These are phyloP conservation scores for Westerdykella ornata DNA, from an alignment of 2,329 filamentous ascomycete species.

Conservation along the genomic window DNA sequence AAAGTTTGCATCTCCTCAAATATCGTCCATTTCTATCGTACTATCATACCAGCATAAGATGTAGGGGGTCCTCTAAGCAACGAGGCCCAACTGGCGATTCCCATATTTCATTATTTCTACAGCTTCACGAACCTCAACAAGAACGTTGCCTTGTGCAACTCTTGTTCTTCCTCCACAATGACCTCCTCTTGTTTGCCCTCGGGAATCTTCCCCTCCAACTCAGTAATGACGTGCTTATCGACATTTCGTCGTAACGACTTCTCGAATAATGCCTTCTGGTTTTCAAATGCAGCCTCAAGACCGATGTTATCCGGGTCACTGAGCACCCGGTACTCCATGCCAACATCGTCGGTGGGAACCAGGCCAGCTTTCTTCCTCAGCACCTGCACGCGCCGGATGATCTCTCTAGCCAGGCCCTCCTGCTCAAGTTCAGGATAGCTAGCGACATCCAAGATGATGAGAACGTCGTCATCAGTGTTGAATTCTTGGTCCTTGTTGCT, in stretches of 20 bases:
- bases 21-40: background rate
- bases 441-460: constrained; percentile 81
- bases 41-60: background rate
- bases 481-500: constrained; percentile 70
- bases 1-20: no score
- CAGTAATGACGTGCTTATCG: constrained; percentile 59
- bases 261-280: constrained; percentile 62
- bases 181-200: constrained; percentile 49
- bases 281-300: constrained; percentile 61
- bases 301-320: constrained; percentile 72
- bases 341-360: constrained; percentile 85
- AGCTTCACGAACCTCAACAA: constrained; percentile 69
- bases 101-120: constrained; percentile 31
- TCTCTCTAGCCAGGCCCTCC: constrained; percentile 83
- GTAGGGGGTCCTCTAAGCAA: no score
- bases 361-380: constrained; percentile 90
- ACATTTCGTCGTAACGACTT: constrained; percentile 72
- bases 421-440: constrained; percentile 78
- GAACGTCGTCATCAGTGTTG: constrained; percentile 81
- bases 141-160: constrained; percentile 76
- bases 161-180: constrained; percentile 77
- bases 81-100: no score
- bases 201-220: constrained; percentile 53
- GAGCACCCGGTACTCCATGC: constrained; percentile 84
- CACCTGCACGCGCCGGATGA: constrained; percentile 87